Conservation (phyloP, 1,284 basidiomycete species). For the Melampsora abietis-canadensis region DNA sequence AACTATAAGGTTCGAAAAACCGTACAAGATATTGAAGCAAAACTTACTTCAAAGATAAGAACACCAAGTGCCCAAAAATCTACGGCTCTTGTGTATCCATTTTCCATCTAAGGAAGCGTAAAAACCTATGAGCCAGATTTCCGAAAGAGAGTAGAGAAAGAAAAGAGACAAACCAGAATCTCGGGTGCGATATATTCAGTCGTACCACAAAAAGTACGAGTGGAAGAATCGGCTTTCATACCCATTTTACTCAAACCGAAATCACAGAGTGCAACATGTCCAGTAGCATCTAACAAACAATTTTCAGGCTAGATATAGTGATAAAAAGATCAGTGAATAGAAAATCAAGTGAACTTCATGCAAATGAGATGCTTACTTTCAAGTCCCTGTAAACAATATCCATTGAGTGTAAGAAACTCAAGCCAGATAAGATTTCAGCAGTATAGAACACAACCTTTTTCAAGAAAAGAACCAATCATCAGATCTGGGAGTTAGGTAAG, state of each 20-base stretch:
- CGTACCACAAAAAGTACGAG: constrained; percentile 55
- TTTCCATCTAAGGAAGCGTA: constrained; percentile 50
- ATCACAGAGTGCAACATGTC: constrained; percentile 52
- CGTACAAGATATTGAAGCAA: not conserved
- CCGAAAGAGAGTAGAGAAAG: not conserved
- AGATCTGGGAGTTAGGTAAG: not conserved
- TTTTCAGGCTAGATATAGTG: constrained; percentile 51
- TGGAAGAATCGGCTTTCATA: constrained; percentile 52
- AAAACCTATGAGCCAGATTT: not conserved
- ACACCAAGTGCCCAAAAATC: constrained; percentile 55
- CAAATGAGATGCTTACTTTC: not conserved
- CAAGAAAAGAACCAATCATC: constrained; percentile 43
- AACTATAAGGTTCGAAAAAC: constrained; percentile 23
- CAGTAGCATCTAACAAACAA: constrained; percentile 52
- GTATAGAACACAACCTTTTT: constrained; percentile 51
- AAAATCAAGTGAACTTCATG: too few relatives aligned
- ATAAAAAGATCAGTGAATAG: not conserved
- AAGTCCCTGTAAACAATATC: constrained; percentile 51
- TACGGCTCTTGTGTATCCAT: constrained; percentile 54
- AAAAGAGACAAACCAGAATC: constrained; percentile 49
- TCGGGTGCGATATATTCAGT: constrained; percentile 55
- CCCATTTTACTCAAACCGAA: constrained; percentile 54
- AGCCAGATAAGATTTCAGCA: constrained; percentile 51
- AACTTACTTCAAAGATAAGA: constrained; percentile 43
- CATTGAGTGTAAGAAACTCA: constrained; percentile 50